Evolutionary conservation across 192 early-diverging fungal genomes (phyloP).

Genomic region (Spizellomyces sp.): DNA sequence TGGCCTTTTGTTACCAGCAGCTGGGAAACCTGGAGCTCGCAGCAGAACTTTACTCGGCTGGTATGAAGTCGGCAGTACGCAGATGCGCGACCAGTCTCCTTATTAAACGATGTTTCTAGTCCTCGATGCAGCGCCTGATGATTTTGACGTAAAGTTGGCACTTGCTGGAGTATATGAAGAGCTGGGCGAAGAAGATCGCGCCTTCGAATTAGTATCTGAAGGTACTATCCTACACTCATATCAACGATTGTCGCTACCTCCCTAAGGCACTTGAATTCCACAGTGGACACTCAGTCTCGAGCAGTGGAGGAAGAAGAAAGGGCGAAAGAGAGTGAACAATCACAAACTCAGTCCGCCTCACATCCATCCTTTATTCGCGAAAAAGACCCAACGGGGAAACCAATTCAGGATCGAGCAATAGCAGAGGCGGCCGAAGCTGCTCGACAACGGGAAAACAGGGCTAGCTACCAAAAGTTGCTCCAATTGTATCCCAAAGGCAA

Average conservation of each 20-base stretch:
- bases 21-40: conserved; percentile 58
- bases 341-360: neutral
- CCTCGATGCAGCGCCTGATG: conserved; percentile 60
- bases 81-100: neutral
- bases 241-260: neutral
- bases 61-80: conserved; percentile 10
- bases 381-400: neutral
- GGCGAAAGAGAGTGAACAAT: neutral
- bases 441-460: conserved; percentile 9
- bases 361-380: conserved; percentile 5
- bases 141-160: conserved; percentile 67
- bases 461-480: conserved; percentile 3
- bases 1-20: conserved; percentile 64
- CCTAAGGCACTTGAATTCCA: neutral
- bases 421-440: conserved; percentile 18
- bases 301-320: conserved; percentile 17
- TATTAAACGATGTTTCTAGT: conserved; percentile 21
- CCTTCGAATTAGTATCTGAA: conserved; percentile 22
- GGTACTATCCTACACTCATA: neutral
- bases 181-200: conserved; percentile 56
- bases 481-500: conserved; percentile 2
- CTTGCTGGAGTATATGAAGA: conserved; percentile 76
- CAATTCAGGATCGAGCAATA: conserved; percentile 20
- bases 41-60: conserved; percentile 48
- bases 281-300: neutral